Base-by-base conservation (phyloP, 495 filamentous ascomycete species). In the Tetracladium marchalianum region DNA sequence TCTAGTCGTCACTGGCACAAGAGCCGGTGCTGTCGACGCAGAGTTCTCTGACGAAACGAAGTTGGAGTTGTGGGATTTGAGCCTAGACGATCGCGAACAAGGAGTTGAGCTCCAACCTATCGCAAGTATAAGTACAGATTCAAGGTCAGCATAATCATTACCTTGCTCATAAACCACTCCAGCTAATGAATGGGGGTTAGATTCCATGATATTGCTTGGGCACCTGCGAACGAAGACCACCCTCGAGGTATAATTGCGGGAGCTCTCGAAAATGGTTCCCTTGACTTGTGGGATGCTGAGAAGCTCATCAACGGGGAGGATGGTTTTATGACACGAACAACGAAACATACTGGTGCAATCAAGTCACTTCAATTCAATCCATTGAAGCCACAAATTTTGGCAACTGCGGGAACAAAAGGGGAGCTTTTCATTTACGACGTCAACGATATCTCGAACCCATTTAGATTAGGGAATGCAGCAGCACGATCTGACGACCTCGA, bases 301-400 rank as follows among this genome's bases (percentile, higher is more conserved):
- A 92, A 88, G 70, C 75, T 95, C 52, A 72, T 86, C 41, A 67
- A 66, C 43, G 79, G 80, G 46, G 84, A 80, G 34, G 84, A 90
- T 65, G 73, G 90, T 8, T 68, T 87, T 57, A 78, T 96, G 56
- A 88, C 89, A 49, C 78, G 85, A 61, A 88, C 86, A n/a, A 81
- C 81, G 36, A 95, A 95, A 64, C 92, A 99, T 61, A 84, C 76
- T 33, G 92, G 90, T 13, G 79, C 93, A 24, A 89, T 96, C 65
- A 96, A 95, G 68, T 79, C 90, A 8, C 75, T 99, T 19, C 89
- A 99, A 65, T 99, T 97, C 74, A 99, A 99, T 68, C 87, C 90
- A n/a, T 78, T 85, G 63, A 79, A 85, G 56, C 82, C 87, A 12
- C 88, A 95, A 55, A 79, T 99, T 40, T 73, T 99, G 49, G 92